Conservation (phyloP, 2,329 filamentous ascomycete species). For the Lecanosticta acicola region DNA sequence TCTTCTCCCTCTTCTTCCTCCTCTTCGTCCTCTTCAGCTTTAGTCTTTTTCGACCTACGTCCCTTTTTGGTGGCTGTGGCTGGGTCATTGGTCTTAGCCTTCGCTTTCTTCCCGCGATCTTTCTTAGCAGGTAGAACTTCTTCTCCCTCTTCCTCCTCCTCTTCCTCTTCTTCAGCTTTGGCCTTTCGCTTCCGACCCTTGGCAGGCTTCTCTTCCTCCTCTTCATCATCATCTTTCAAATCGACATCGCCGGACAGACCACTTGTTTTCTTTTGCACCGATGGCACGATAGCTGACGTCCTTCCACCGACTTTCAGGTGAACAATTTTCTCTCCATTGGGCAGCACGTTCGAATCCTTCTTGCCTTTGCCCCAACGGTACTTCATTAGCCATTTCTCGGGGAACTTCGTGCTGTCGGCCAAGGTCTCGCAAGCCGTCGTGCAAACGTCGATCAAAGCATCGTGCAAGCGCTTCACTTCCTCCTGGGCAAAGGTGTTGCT, state of each 20-base stretch:
- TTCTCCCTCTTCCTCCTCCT: conserved; percentile 19
- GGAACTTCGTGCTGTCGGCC: conserved; percentile 78
- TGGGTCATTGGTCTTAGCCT: conserved; percentile 7
- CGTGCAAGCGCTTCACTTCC: conserved; percentile 67
- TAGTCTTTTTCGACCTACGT: conserved; percentile 12
- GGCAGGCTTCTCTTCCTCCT: conserved; percentile 21
- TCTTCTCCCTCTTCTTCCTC: conserved; percentile 11
- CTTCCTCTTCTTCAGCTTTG: conserved; percentile 21
- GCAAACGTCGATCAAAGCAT: conserved; percentile 72
- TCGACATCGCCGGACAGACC: conserved; percentile 49
- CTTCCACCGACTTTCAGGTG: conserved; percentile 86
- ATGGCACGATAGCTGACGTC: conserved; percentile 83
- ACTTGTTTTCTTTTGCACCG: conserved; percentile 75
- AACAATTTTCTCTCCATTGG: conserved; percentile 76
- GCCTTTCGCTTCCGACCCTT: conserved; percentile 35
- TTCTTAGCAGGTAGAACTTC: conserved; percentile 23
- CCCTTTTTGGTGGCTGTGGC: conserved; percentile 6
- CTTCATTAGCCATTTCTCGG: conserved; percentile 63
- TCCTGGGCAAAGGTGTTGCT: conserved; percentile 70
- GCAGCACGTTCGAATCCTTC: conserved; percentile 63
- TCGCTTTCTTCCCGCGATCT: conserved; percentile 11
- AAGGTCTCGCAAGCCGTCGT: conserved; percentile 70
- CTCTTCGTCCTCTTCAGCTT: conserved; percentile 10
- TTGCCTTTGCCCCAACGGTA: conserved; percentile 76
- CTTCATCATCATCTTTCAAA: conserved; percentile 13